Evolutionary conservation across 1,284 basidiomycete genomes (phyloP).

Genomic region (Ustilago loliicola): DNA sequence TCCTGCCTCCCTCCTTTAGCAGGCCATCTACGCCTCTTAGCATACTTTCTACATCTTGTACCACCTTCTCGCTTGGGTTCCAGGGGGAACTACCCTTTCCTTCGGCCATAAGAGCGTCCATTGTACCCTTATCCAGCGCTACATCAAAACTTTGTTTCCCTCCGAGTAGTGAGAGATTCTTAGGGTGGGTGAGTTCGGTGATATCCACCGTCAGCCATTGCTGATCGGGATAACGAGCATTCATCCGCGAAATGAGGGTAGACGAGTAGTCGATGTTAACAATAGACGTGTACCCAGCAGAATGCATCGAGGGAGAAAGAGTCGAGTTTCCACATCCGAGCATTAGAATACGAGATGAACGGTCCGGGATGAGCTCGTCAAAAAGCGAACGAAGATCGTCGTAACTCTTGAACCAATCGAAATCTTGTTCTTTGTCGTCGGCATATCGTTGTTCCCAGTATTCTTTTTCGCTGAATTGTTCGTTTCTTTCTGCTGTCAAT

Average conservation of each 20-base stretch:
- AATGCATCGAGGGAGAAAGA: constrained; percentile 58
- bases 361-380: constrained; percentile 53
- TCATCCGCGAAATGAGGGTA: constrained; percentile 59
- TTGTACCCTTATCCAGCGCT: constrained; percentile 67
- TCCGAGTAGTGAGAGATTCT: constrained; percentile 42
- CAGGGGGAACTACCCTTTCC: constrained; percentile 50
- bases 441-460: constrained; percentile 67
- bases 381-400: neutral
- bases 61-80: constrained; percentile 56
- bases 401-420: constrained; percentile 64
- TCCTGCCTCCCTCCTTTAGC: constrained; percentile 53
- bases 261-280: constrained; percentile 60
- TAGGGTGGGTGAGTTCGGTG: constrained; percentile 44
- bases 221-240: constrained; percentile 43
- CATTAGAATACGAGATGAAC: constrained; percentile 59
- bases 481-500: constrained; percentile 48
- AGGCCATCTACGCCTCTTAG: constrained; percentile 58
- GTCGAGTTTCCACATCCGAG: constrained; percentile 67
- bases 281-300: constrained; percentile 57
- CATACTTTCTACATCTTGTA: constrained; percentile 46
- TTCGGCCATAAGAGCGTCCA: constrained; percentile 69
- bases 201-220: constrained; percentile 63
- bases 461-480: constrained; percentile 54
- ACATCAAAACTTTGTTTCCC: constrained; percentile 57
- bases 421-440: constrained; percentile 43